Conservation (phyloP, 257 asterid genomes). For the Solanum tarijense region DNA sequence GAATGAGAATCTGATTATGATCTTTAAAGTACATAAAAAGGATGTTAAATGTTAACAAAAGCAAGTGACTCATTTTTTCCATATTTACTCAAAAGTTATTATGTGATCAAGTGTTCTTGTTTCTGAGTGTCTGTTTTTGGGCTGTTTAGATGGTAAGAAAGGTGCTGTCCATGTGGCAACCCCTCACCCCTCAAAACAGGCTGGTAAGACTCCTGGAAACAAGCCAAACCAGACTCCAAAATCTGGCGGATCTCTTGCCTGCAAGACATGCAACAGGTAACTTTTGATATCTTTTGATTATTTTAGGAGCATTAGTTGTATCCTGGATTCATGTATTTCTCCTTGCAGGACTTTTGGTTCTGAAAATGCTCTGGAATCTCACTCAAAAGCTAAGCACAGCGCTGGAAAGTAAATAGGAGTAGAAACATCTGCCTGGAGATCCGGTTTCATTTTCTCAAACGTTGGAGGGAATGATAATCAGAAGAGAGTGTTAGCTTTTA, state of each 20-base stretch:
- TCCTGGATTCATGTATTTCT: neutral
- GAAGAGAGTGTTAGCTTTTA: neutral
- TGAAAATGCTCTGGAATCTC: slow-evolving; percentile 47
- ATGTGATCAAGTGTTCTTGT: neutral
- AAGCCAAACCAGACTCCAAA: slow-evolving; percentile 49
- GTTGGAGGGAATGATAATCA: neutral
- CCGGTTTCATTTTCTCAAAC: neutral
- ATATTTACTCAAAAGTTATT: neutral
- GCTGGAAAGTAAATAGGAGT: slow-evolving; percentile 20
- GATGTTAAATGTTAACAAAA: neutral
- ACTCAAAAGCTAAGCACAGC: slow-evolving; percentile 64
- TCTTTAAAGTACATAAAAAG: neutral
- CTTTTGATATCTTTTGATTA: neutral
- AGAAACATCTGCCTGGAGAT: neutral
- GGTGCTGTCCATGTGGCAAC: slow-evolving; percentile 67
- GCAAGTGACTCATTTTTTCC: neutral
- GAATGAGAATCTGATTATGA: neutral
- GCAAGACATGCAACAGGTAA: slow-evolving; percentile 59
- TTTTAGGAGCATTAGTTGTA: neutral
- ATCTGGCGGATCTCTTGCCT: slow-evolving; percentile 43
- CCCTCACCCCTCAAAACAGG: slow-evolving; percentile 79
- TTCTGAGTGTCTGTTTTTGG: neutral
- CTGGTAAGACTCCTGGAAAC: slow-evolving; percentile 55
- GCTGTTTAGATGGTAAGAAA: slow-evolving; percentile 60
- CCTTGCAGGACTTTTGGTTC: slow-evolving; percentile 42